Evolutionary conservation across 805 yeast genomes (phyloP).

Genomic region (Wickerhamiella nectarea): DNA sequence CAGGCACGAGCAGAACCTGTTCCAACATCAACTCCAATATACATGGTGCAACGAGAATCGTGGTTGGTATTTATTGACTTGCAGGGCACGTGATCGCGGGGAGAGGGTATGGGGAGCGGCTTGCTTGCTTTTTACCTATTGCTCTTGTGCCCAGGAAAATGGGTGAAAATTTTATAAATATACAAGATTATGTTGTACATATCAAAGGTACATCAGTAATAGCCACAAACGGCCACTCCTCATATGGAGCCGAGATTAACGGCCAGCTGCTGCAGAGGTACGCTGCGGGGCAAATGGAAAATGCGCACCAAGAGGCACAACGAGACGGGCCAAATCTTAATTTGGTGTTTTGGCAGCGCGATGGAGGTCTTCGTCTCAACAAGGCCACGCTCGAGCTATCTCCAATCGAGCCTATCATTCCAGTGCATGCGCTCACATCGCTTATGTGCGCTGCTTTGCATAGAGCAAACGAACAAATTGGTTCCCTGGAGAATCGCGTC

Average conservation of each 20-base stretch:
- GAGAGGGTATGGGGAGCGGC: not conserved
- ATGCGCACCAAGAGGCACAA: not conserved
- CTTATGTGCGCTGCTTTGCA: not conserved
- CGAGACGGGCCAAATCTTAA: not conserved
- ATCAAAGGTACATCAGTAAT: not conserved
- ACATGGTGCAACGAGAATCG: too few species aligned
- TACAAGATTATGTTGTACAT: not conserved
- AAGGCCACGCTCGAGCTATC: not conserved
- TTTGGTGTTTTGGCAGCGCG: slow-evolving; percentile 3
- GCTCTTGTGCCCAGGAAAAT: not conserved
- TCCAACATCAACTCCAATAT: slow-evolving; percentile 88
- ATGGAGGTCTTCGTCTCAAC: not conserved
- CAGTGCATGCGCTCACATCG: not conserved
- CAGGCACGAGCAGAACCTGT: slow-evolving; percentile 97
- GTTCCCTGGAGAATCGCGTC: not conserved
- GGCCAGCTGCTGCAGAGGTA: not conserved
- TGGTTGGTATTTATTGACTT: not conserved
- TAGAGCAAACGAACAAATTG: not conserved
- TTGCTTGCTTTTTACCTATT: not conserved
- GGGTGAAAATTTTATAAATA: not conserved
- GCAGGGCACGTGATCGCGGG: not conserved
- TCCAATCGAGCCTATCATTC: not conserved
- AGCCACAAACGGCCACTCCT: not conserved
- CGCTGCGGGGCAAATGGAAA: not conserved
- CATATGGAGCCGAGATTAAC: not conserved